Evolutionary conservation across 2,329 filamentous ascomycete genomes (phyloP), one percentile per base, ranked within the genome.

Genomic region (Orbilia ellipsospora): DNA sequence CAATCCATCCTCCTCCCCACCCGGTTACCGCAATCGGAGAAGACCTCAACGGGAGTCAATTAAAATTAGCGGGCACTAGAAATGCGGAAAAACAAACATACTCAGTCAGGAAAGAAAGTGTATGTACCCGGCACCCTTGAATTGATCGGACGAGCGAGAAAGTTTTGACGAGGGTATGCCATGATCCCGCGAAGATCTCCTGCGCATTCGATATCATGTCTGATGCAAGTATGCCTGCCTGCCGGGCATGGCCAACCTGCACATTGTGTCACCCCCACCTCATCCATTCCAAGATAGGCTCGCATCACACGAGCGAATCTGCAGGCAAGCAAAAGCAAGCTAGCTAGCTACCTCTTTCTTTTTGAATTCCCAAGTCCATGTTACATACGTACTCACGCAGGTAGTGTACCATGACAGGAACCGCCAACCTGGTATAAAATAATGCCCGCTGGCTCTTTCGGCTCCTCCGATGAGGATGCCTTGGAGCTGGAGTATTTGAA

Each of bases 401-500:
- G 36, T 61, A 28, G 59, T 15, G 44, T 48, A 48, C 44, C 44
- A 67, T 73, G 69, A 73, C 56, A 73, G 36, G 62, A 50, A 48
- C 69, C 69, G 40, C 40, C 42, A 66, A 56, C 69, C 62, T 62
- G 60, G 69, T 73, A 67, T 73, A 73, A 73, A 56, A 73, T 62
- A 36, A 73, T 73, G 69, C 31, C 48, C 23, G 45, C 54, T 67
- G 55, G 50, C 42, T 10, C 55, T 23, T 40, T 56, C 55, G 69
- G 55, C 26, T 57, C 40, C 55, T 62, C 62, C 56, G 36, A n/a
- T 52, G 68, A 55, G 12, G 61, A 36, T 18, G 69, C 60, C 61
- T 36, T 73, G 36, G 62, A 73, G 50, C 13, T 73, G 56, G 48
- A 73, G 55, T 73, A 73, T 73, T 73, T 73, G 69, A 73, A 73